Base-by-base conservation (phyloP, 73 alveolate genomes). In the Urostyla sp. region DNA sequence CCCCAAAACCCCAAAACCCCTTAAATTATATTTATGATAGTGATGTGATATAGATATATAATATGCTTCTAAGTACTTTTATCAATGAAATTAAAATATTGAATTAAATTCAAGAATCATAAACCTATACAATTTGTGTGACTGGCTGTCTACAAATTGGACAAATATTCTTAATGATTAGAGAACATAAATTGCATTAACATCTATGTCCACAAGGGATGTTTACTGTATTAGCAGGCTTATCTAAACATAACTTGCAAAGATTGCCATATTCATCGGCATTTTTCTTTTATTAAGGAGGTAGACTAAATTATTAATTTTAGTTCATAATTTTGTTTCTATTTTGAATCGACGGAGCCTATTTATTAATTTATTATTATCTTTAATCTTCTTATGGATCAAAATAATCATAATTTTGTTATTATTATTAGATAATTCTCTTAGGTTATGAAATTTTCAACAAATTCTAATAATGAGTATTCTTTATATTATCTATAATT, bases 151-250 rank as follows among this genome's bases (percentile, higher is more conserved):
- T 44, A 28, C 72, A 72, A 3, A 50, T 72, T 21, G 72, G 72
- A 45, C 84, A 72, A 27, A 67, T 30, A 35, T 51, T 26, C 20
- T 73, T 43, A 46, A 57, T 48, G 18, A 54, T 35, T 24, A 21
- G 26, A 35, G 60, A 72, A 30, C 91, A 82, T 45, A 36, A n/a
- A 18, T 54, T 23, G 38, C 91, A 82, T n/a, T 53, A 38, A 46
- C 91, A 82, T 36, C 72, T 87, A 85, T 84, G 91, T 3, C 95
- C 95, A 75, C 95, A 88, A 20, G 89, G 92, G 26, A 82, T 69
- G 24, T 85, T 34, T 26, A 85, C 84, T 24, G 87, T 36, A 35
- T 88, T 91, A 24, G 59, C 85, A 21, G 54, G 89, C 57, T 75
- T 84, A 20, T 27, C 53, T 10, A 73, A 66, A 52, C 95, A 88